Base-by-base conservation (phyloP, 2,329 filamentous ascomycete genomes). In the Monilinia fructigena region DNA sequence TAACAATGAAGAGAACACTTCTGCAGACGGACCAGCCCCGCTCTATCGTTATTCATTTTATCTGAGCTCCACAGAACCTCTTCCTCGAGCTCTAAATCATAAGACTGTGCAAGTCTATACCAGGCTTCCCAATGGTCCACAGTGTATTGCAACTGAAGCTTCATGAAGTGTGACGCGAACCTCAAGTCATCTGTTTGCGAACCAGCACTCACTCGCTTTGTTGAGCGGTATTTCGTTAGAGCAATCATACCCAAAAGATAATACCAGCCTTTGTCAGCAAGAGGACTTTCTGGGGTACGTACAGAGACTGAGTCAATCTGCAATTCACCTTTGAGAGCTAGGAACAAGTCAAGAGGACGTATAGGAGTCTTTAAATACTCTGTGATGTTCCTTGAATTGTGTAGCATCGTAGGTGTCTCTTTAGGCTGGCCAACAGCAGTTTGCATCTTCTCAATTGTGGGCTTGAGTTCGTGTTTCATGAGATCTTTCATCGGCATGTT, bases 371-470 rank as follows among this genome's bases (percentile, higher is more conserved):
- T 94, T 60, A 98, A 81, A 73, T 91, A 95, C 38, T 91, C 85
- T 4, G 87, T 90, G 66, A 95, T 89, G 70, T 96, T 88, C 64
- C 92, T 89, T 66, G 92, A 84, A 77, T 99, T 99, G 76, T 95
- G 89, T n/a, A 89, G 84, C 78, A 96, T 89, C 68, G 93, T 88
- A 6, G 91, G 86, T 1, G 89, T 90, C 16, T 89, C 86, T 76
- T 93, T 97, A 38, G 89, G 86, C 64, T 86, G 85, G 1, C 92
- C 92, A 64, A 98, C 89, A 6, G 91, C 89, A 71, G 92, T 88
- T 76, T 98, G 93, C 78, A 99, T 92, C 72, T 93, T 93, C 67
- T 99, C 95, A 67, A 99, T 95, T 0, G 93, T 92, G 20, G 84
- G 86, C 76, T 94, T 96, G 64, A 99, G 82, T 66, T 98, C 92